Evolutionary conservation across 2,329 filamentous ascomycete species (phyloP).

Genomic region (Ophiostoma fasciatum): DNA sequence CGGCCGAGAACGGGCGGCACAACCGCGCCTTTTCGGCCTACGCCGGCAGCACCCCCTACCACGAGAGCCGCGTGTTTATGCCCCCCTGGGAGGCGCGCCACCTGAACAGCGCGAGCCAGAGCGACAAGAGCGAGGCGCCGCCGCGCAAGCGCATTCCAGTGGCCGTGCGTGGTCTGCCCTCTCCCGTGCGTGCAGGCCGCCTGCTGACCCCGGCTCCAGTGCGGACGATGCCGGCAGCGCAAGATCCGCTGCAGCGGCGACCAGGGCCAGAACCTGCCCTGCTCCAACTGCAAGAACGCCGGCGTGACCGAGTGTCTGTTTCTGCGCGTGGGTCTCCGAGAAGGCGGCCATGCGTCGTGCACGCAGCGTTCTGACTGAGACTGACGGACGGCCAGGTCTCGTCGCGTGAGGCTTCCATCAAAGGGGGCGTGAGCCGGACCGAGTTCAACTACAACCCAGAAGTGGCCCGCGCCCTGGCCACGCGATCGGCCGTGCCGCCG

Average conservation of each 20-base stretch:
- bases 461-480: conserved; percentile 3
- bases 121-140: conserved; percentile 28
- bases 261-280: conserved; percentile 58
- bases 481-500: not conserved
- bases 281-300: conserved; percentile 67
- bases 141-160: conserved; percentile 44
- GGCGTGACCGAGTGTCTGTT: conserved; percentile 62
- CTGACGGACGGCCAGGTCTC: not conserved
- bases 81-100: no score
- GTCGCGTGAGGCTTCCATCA: conserved; percentile 6
- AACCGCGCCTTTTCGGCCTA: conserved; percentile 17
- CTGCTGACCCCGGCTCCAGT: conserved; percentile 41
- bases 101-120: no score
- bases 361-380: no score
- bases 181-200: not conserved
- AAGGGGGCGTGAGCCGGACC: not conserved
- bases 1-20: not conserved
- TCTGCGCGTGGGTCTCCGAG: conserved; percentile 53
- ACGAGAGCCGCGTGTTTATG: conserved; percentile 23
- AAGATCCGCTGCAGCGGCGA: conserved; percentile 95
- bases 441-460: conserved; percentile 1
- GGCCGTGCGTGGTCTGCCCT: conserved; percentile 29
- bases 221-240: conserved; percentile 73
- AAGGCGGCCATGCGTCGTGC: no score
- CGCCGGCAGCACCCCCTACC: conserved; percentile 15